Evolutionary conservation across 139 green algal genomes (phyloP).

Genomic region (Chlorella sorokiniana): DNA sequence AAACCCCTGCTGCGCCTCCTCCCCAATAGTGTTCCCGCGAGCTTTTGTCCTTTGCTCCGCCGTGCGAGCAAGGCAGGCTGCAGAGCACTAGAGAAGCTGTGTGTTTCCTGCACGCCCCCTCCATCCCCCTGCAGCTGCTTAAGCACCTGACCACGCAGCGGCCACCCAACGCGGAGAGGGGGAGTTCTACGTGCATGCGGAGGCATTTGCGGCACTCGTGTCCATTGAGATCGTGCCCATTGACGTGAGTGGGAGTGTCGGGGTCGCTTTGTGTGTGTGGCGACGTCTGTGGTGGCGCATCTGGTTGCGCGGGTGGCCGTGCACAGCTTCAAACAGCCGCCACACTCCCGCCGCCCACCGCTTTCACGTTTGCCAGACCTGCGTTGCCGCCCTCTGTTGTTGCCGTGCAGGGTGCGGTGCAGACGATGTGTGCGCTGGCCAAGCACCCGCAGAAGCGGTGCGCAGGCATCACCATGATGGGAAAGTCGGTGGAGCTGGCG

Average conservation of each 20-base stretch:
- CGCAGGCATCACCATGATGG: constrained; percentile 74
- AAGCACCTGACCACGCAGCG: constrained; percentile 63
- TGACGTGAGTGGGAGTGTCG: background rate
- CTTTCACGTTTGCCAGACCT: background rate
- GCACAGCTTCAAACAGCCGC: no score
- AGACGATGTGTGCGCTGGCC: constrained; percentile 64
- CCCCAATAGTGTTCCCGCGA: no score
- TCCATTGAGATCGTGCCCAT: constrained; percentile 34
- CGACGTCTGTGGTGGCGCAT: no score
- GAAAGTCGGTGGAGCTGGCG: constrained; percentile 76
- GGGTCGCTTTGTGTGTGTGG: no score
- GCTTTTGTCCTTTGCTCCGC: no score
- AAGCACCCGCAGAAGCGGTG: constrained; percentile 61
- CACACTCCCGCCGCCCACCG: background rate
- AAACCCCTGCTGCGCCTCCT: no score
- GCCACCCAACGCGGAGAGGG: constrained; percentile 38
- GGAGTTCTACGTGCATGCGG: constrained; percentile 71
- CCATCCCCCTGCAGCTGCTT: constrained; percentile 47
- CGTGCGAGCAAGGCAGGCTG: no score
- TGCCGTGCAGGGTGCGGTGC: constrained; percentile 42
- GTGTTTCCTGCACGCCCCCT: background rate
- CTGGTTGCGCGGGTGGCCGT: no score
- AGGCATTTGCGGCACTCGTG: constrained; percentile 42
- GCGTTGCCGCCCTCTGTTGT: background rate
- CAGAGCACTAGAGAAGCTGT: no score